Conservation (phyloP, 495 filamentous ascomycete genomes). For the Hypoxylon perforatum region DNA sequence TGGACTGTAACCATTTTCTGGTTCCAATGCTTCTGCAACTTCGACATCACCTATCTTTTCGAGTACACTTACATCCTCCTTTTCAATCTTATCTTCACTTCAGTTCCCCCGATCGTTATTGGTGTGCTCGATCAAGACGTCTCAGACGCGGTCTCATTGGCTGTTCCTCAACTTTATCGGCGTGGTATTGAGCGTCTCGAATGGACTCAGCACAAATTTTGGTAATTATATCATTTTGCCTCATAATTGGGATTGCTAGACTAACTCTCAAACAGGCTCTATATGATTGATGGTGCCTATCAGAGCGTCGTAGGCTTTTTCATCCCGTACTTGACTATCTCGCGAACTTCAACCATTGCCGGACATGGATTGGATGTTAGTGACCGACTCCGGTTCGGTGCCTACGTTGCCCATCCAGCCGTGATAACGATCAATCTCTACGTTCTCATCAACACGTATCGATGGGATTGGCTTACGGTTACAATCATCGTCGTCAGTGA, state of each 20-base stretch:
- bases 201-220: constrained; percentile 98
- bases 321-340: constrained; percentile 86
- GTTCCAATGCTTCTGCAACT: constrained; percentile 96
- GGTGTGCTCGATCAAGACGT: constrained; percentile 99
- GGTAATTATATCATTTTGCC: constrained; percentile 64
- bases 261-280: constrained; percentile 69
- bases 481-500: constrained; percentile 84
- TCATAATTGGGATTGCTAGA: constrained; percentile 20
- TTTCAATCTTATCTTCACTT: constrained; percentile 97
- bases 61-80: constrained; percentile 97
- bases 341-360: constrained; percentile 72
- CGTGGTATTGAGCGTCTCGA: constrained; percentile 96
- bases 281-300: constrained; percentile 95
- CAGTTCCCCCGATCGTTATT: constrained; percentile 93
- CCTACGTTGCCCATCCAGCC: constrained; percentile 80
- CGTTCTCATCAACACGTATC: constrained; percentile 93
- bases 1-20: constrained; percentile 98
- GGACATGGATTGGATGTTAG: constrained; percentile 74
- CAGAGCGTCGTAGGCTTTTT: constrained; percentile 94
- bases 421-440: constrained; percentile 91
- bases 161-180: constrained; percentile 94
- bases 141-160: constrained; percentile 89
- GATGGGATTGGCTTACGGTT: constrained; percentile 96
- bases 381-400: constrained; percentile 83
- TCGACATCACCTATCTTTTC: constrained; percentile 94